Conservation (phyloP, 108 stramenopile species). For the Cyclotella atomus region DNA sequence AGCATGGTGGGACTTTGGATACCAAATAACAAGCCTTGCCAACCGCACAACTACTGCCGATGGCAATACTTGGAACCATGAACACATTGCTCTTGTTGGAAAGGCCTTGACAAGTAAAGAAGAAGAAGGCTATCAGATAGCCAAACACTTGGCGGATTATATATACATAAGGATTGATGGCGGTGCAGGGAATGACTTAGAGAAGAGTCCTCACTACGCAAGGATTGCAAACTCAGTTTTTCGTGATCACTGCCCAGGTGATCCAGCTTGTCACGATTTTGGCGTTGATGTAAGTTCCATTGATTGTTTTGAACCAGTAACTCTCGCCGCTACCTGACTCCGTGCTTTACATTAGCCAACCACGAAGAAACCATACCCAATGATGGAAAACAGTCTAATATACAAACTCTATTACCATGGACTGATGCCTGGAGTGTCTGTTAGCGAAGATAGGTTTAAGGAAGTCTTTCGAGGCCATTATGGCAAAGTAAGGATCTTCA, state of each 20-base stretch:
- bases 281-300: slow-evolving; percentile 72
- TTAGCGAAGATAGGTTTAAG: slow-evolving; percentile 70
- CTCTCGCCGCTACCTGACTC: not conserved
- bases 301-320: not conserved
- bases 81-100: slow-evolving; percentile 98
- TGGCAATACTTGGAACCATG: slow-evolving; percentile 99
- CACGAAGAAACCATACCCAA: slow-evolving; percentile 85
- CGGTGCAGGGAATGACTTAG: slow-evolving; percentile 96
- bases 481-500: slow-evolving; percentile 97
- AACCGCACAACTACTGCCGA: slow-evolving; percentile 97
- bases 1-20: slow-evolving; percentile 98
- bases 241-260: slow-evolving; percentile 93
- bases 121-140: slow-evolving; percentile 93
- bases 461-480: slow-evolving; percentile 95
- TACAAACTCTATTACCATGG: slow-evolving; percentile 91
- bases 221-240: slow-evolving; percentile 98
- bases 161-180: slow-evolving; percentile 94
- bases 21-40: slow-evolving; percentile 94
- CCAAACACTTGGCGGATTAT: slow-evolving; percentile 95
- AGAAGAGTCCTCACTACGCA: slow-evolving; percentile 95
- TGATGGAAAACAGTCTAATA: slow-evolving; percentile 90
- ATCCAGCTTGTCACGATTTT: slow-evolving; percentile 90
- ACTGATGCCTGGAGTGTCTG: slow-evolving; percentile 78
- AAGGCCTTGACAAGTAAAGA: slow-evolving; percentile 85
- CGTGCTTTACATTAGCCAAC: slow-evolving; percentile 63